phyloP scores from a whole-genome alignment of 441 rosid species.

The Syzygium malaccense region DNA sequence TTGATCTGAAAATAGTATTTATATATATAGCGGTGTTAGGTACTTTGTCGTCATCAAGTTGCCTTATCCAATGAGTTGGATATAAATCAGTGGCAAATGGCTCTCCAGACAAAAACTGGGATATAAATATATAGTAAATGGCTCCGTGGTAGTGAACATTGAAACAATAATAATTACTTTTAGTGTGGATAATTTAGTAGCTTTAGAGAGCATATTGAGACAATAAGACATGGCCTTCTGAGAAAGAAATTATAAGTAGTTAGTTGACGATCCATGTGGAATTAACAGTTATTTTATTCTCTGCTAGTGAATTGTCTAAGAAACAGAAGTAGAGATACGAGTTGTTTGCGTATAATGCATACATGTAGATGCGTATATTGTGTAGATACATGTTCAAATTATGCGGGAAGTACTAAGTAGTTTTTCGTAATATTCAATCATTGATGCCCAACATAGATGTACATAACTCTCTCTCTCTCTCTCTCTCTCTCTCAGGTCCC shows the following conservation, averaged over 20 bases:
- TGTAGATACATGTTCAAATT: neutral
- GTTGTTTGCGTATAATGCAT: neutral
- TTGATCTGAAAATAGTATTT: neutral
- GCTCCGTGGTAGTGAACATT: neutral
- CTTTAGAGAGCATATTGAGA: neutral
- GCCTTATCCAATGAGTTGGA: neutral
- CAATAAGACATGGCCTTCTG: neutral
- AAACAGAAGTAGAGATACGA: neutral
- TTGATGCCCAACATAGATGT: neutral
- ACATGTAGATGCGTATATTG: neutral
- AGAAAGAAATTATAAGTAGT: neutral
- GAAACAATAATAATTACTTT: neutral
- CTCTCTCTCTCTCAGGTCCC: slow-evolving; percentile 31
- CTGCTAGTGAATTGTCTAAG: neutral
- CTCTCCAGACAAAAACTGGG: neutral
- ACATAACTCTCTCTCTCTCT: neutral
- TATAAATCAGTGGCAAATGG: neutral
- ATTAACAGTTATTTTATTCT: neutral
- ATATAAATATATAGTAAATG: neutral
- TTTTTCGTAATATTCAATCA: neutral
- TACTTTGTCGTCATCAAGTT: neutral
- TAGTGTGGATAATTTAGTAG: neutral
- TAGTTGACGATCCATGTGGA: neutral
- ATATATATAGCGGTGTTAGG: neutral
- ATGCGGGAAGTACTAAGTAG: neutral